Percentiles rank a stretch among this genome's conserved stretches.
phyloP scores from a whole-genome alignment of 306 rosid genomes.

The Begonia loranthoides region DNA sequence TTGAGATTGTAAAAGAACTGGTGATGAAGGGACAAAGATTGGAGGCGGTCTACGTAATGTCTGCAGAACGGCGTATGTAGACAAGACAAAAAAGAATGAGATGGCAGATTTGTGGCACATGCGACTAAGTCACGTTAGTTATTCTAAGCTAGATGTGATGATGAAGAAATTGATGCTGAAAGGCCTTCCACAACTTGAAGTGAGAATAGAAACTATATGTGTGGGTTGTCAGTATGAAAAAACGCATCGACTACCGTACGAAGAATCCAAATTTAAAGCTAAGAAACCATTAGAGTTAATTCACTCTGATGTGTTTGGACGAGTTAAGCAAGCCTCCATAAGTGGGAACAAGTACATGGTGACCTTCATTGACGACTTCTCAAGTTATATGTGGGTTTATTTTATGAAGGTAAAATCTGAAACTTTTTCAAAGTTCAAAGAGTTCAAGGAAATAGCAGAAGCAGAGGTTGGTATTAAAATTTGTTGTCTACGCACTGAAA shows the following conservation, averaged over 20 bases:
- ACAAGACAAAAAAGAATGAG: not conserved
- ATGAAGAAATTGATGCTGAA: too few species aligned
- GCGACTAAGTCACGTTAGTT: too few species aligned
- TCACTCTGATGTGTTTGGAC: not conserved
- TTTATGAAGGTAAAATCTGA: too few species aligned
- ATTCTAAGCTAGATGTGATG: too few species aligned
- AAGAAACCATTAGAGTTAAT: conserved; percentile 1
- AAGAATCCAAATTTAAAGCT: not conserved
- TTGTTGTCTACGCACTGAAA: too few species aligned
- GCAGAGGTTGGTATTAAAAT: too few species aligned
- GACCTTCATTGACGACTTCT: too few species aligned
- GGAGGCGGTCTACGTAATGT: not conserved
- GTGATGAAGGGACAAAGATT: not conserved
- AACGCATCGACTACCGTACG: not conserved
- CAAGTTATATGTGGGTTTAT: too few species aligned
- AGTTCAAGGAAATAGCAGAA: too few species aligned
- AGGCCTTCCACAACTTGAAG: not conserved
- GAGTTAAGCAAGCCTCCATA: too few species aligned
- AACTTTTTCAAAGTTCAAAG: too few species aligned
- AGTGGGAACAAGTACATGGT: too few species aligned
- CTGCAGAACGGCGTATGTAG: not conserved
- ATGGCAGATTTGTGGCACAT: not conserved
- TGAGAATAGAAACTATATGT: not conserved
- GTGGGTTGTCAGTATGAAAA: not conserved
- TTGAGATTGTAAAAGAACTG: not conserved